Evolutionary conservation across 305 asterid genomes (phyloP), one percentile per base, ranked within the genome.

Genomic region (Fraxinus xanthoxyloides): DNA sequence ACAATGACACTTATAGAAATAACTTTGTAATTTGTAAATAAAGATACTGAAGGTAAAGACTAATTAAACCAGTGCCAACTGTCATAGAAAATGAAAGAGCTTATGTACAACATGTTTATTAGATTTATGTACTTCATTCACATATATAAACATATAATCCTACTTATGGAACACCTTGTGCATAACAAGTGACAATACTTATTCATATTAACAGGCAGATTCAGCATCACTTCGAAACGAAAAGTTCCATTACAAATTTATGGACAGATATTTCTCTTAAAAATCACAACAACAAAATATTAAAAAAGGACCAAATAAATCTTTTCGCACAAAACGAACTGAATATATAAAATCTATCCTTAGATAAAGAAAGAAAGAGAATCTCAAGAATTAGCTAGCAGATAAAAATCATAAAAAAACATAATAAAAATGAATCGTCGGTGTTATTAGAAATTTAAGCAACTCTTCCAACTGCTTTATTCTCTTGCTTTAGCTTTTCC

Each of bases 401-500:
- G 86, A 86, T 75, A 83, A 76, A 80, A 46, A 69, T 40, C 80
- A 80, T 73, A 30, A 77, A 81, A 73, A 74, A 76, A 38, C 76
- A 84, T 43, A 79, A 24, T 35, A 75, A 61, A 82, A 78, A 78
- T 83, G 86, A 86, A 84, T 85, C 77, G 46, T 78, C 76, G 86
- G 87, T 70, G 89, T 84, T 65, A 83, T 76, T 74, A 75, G 83
- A 82, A 79, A 86, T 67, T 56, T 36, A 76, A 78, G 82, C 84
- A 79, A 81, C 85, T 72, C 84, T 76, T 82, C 77, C 85, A 36
- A 67, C 80, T 78, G 72, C 92, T 86, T 89, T 82, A 78, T 77
- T 84, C 88, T 84, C 83, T 87, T 83, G 88, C 87, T 86, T 89
- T 89, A 72, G 74, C 48, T 84, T 80, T 87, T 81, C 82, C 79